Evolutionary conservation across 768 basidiomycete genomes (phyloP), one percentile per base, ranked within the genome.

Genomic region (Tylopilus intermedius): DNA sequence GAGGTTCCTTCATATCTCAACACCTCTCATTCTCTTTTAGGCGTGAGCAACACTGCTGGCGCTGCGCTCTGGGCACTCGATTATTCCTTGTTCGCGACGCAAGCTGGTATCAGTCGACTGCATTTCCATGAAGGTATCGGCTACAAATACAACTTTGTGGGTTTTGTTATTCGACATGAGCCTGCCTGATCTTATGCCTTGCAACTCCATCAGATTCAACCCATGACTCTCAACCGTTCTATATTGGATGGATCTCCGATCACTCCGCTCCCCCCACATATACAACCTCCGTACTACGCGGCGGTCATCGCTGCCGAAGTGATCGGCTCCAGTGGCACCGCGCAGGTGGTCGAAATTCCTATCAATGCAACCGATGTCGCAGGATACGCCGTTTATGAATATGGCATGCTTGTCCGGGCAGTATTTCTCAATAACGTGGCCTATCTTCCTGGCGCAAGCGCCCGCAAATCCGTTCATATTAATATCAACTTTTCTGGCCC

Each of bases 51-150:
- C 61, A 79, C 79, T 1, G 84, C 80, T n/a, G 86, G 84, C 13
- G 83, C 84, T 0, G 80, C 82, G 15, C 65, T 88, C 18, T 88
- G 85, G 85, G 72, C 76, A 10, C 67, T 86, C 53, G 84, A 88
- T 63, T 85, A 87, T 64, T 71, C 76, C 2, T 68, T 88, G 3
- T 83, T 76, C 59, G 81, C 82, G 62, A 67, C 79, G 2, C 77
- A 78, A 56, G 65, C 82, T 9, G 80, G 80, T 4, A 77, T 83
- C 26, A 73, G 75, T 27, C 71, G 76, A 46, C 55, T 83, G 14
- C 81, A 77, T 68, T 84, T 84, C 72, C 84, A 88, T 60, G 73
- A 81, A 50, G 85, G 84, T 14, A 71, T 87, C 49, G 85, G 85
- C 1, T 87, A 76, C 69, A 88, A 87, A 67, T 88, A 86, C 60